phyloP scores from a whole-genome alignment of 305 asterid species.

The Ruellia speciosa region DNA sequence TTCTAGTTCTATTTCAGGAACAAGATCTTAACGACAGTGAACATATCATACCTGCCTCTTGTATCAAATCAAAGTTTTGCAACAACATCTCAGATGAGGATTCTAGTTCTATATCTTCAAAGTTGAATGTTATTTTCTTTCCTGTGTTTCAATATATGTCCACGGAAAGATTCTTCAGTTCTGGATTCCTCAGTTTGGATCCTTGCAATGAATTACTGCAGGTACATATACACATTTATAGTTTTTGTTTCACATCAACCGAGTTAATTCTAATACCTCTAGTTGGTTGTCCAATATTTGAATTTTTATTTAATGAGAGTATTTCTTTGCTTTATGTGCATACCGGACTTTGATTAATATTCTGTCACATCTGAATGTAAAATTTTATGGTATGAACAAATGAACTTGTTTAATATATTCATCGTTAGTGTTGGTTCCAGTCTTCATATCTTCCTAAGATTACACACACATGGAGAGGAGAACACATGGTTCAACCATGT shows the following conservation, averaged over 20 bases:
- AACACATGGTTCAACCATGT: conserved; percentile 3
- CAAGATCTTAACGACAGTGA: conserved; percentile 37
- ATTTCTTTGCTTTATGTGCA: conserved; percentile 14
- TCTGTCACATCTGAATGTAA: conserved; percentile 8
- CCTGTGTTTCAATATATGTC: conserved; percentile 63
- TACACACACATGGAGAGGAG: conserved; percentile 8
- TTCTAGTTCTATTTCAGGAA: conserved; percentile 77
- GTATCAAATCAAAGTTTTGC: conserved; percentile 43
- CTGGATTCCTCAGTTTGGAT: conserved; percentile 67
- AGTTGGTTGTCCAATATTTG: too few species aligned
- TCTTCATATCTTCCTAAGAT: conserved; percentile 2
- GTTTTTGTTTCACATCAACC: conserved; percentile 5
- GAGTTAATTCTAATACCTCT: neutral
- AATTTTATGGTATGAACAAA: neutral
- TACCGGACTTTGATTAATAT: conserved; percentile 3
- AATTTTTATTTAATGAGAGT: neutral
- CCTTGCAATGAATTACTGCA: conserved; percentile 71
- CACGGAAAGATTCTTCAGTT: conserved; percentile 56
- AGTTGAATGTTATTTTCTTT: conserved; percentile 44
- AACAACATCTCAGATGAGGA: conserved; percentile 44
- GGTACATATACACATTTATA: conserved; percentile 33
- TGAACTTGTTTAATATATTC: neutral
- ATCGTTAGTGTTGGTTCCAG: conserved; percentile 7
- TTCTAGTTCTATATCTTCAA: conserved; percentile 38
- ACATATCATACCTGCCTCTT: conserved; percentile 39